Conservation (phyloP, 768 basidiomycete genomes). For the Russula foetens region DNA sequence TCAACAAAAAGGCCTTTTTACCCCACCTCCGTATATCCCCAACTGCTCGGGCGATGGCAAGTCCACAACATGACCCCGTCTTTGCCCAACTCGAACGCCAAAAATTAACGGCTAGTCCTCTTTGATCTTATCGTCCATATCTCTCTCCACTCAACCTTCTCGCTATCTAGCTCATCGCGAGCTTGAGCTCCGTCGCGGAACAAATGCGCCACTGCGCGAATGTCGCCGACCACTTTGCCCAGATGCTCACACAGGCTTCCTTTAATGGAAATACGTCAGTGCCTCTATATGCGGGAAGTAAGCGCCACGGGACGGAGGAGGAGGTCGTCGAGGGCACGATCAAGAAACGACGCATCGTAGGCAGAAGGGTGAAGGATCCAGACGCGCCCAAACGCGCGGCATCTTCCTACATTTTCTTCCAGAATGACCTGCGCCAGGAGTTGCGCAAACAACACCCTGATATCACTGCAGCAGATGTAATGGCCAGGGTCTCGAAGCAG, state of each 20-base stretch:
- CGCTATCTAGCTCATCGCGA: constrained; percentile 41
- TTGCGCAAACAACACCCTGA: constrained; percentile 59
- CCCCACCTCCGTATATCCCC: not conserved
- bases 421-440: constrained; percentile 77
- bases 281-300: constrained; percentile 26
- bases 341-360: constrained; percentile 43
- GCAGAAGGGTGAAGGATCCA: constrained; percentile 75
- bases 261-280: constrained; percentile 21
- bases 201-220: constrained; percentile 55
- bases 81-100: constrained; percentile 25
- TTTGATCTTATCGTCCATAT: not conserved
- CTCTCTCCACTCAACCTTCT: constrained; percentile 6
- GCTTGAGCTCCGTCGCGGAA: constrained; percentile 49
- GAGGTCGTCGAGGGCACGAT: constrained; percentile 25
- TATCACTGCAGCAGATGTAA: constrained; percentile 62
- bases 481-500: constrained; percentile 59
- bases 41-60: constrained; percentile 11
- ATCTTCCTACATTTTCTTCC: constrained; percentile 89
- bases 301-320: constrained; percentile 38
- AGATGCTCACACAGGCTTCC: constrained; percentile 34
- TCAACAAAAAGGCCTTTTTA: not conserved
- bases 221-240: constrained; percentile 52
- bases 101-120: constrained; percentile 25
- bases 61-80: constrained; percentile 18
- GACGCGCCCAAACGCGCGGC: constrained; percentile 92